A percentile compares a stretch with the other conserved stretches of the same genome.
phyloP scores from a whole-genome alignment of 2,329 filamentous ascomycete genomes.

The Colletotrichum theobromicola region DNA sequence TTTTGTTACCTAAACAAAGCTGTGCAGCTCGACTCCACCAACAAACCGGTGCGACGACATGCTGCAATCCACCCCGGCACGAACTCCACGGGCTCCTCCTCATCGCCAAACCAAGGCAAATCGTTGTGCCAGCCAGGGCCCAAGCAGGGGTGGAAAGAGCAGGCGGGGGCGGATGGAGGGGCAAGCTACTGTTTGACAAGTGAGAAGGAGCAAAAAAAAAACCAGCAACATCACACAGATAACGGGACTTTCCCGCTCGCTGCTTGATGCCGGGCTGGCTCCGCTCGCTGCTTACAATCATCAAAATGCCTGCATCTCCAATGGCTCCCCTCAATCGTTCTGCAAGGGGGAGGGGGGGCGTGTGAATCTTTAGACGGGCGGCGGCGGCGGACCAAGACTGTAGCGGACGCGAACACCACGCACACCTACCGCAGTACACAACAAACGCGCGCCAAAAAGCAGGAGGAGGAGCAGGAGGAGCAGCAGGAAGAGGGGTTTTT shows the following conservation, averaged over 20 bases:
- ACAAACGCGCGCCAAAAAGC: not conserved
- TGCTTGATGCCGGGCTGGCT: not conserved
- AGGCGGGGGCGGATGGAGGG: not conserved
- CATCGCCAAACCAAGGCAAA: conserved; percentile 7
- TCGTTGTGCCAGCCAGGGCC: not conserved
- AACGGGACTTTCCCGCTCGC: not conserved
- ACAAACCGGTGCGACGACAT: not conserved
- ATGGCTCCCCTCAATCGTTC: not conserved
- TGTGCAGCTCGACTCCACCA: not conserved
- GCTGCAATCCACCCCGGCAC: not conserved
- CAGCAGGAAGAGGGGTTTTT: not conserved
- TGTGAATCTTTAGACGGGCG: not conserved
- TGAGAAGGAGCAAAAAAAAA: not conserved
- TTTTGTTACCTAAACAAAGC: not conserved
- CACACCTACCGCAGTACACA: not conserved
- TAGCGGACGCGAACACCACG: not conserved
- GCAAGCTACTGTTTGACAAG: not conserved
- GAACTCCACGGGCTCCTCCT: conserved; percentile 2
- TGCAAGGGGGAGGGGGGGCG: not conserved
- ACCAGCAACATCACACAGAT: not conserved
- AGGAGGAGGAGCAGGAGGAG: too few species aligned
- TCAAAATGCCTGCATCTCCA: conserved; percentile 12
- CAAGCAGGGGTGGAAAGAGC: not conserved
- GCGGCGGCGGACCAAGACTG: conserved; percentile 10
- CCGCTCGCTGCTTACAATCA: conserved; percentile 13